Percentiles rank a stretch among this genome's conserved stretches.
phyloP scores from a whole-genome alignment of 176 grass and related monocot genomes.

The Triticum dicoccoides region DNA sequence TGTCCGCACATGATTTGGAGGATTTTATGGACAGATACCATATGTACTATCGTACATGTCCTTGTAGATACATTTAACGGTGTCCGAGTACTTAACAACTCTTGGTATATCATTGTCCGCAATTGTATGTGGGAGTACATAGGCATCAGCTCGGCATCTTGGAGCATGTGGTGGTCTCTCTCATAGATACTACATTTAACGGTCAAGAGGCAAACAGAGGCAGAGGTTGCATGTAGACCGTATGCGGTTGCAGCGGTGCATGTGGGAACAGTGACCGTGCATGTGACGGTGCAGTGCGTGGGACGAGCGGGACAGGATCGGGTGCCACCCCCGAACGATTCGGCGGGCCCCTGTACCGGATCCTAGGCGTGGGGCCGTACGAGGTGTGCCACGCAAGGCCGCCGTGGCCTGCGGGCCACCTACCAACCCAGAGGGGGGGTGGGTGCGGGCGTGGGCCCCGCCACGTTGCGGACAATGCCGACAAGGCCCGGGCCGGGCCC shows the following conservation, averaged over 20 bases:
- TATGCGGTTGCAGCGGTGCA: background rate
- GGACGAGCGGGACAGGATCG: slow-evolving; percentile 4
- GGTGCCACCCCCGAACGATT: background rate
- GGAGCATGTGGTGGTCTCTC: background rate
- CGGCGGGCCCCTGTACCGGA: background rate
- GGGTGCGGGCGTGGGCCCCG: background rate
- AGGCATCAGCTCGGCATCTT: background rate
- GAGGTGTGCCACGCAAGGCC: slow-evolving; percentile 9
- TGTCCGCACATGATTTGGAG: too few species aligned
- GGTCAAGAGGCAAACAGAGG: background rate
- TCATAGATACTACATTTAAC: background rate
- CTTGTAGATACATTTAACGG: too few species aligned
- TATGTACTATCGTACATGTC: too few species aligned
- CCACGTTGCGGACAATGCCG: slow-evolving; percentile 29
- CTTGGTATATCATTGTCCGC: too few species aligned
- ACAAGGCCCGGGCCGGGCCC: background rate
- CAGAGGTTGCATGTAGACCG: background rate
- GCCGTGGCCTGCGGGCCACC: background rate
- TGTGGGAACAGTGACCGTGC: background rate
- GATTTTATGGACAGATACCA: too few species aligned
- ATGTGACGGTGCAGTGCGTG: background rate
- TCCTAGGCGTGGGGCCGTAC: slow-evolving; percentile 1
- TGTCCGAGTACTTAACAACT: too few species aligned
- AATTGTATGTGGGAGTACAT: too few species aligned
- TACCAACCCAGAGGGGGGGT: background rate